A percentile compares a stretch with the other conserved stretches of the same genome.
Conservation (phyloP, 441 rosid genomes). For the Cnidoscolus chayamansa region DNA sequence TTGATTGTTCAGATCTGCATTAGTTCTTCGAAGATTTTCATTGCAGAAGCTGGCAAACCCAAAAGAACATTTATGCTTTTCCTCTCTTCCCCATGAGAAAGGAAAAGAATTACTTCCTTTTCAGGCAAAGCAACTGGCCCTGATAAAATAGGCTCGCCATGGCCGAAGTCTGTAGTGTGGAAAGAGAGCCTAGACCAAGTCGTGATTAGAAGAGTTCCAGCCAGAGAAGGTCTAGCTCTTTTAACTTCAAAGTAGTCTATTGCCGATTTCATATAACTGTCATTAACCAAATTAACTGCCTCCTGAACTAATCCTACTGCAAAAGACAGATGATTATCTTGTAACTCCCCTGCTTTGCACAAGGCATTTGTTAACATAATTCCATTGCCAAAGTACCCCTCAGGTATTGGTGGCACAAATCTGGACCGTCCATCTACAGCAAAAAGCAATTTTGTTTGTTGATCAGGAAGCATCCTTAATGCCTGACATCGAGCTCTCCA, state of each 20-base stretch:
- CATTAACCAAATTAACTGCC: slow-evolving; percentile 61
- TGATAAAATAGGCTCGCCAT: slow-evolving; percentile 72
- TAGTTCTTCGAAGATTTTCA: slow-evolving; percentile 58
- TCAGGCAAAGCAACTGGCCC: slow-evolving; percentile 87
- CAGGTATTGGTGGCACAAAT: slow-evolving; percentile 60
- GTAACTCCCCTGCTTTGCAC: slow-evolving; percentile 60
- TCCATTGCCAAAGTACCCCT: slow-evolving; percentile 71
- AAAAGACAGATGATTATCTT: slow-evolving; percentile 45
- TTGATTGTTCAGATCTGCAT: slow-evolving; percentile 38
- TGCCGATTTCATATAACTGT: slow-evolving; percentile 74
- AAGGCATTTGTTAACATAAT: slow-evolving; percentile 58
- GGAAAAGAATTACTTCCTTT: slow-evolving; percentile 70
- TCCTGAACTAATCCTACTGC: slow-evolving; percentile 52
- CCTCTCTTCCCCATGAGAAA: slow-evolving; percentile 57
- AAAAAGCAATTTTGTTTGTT: slow-evolving; percentile 68
- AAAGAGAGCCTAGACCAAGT: slow-evolving; percentile 81
- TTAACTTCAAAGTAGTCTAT: slow-evolving; percentile 82
- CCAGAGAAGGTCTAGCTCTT: slow-evolving; percentile 69
- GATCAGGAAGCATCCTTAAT: slow-evolving; percentile 50
- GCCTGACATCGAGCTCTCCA: slow-evolving; percentile 78
- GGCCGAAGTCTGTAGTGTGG: slow-evolving; percentile 68
- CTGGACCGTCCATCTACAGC: slow-evolving; percentile 74
- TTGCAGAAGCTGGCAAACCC: slow-evolving; percentile 76
- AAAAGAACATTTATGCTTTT: slow-evolving; percentile 64
- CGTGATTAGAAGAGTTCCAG: slow-evolving; percentile 65